Conservation (phyloP, 2,329 filamentous ascomycete genomes). For the Arthroderma sp. region DNA sequence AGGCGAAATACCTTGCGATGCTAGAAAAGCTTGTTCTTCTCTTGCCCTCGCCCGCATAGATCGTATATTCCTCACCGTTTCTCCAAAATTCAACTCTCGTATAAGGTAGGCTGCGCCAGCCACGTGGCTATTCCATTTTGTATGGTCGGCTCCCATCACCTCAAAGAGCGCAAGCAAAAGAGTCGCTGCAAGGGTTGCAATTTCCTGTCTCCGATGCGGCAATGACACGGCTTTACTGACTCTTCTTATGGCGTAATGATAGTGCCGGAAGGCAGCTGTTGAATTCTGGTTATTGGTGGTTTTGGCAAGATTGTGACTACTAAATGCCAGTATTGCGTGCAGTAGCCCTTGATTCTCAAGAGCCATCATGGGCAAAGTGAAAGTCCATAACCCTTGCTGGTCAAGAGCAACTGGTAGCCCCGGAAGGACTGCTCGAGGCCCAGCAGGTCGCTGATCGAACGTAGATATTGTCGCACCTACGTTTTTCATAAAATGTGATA, state of each 20-base stretch:
- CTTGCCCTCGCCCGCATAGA: constrained; percentile 43
- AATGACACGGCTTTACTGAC: constrained; percentile 64
- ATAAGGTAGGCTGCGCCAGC: constrained; percentile 72
- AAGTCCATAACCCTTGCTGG: constrained; percentile 48
- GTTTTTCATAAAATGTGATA: constrained; percentile 82
- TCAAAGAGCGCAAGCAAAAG: constrained; percentile 84
- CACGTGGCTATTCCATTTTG: constrained; percentile 90
- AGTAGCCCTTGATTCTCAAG: constrained; percentile 75
- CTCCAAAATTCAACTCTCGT: constrained; percentile 64
- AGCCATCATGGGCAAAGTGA: constrained; percentile 72
- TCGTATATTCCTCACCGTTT: constrained; percentile 59
- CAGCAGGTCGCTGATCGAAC: constrained; percentile 69
- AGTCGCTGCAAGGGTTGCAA: constrained; percentile 76
- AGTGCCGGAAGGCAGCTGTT: constrained; percentile 79
- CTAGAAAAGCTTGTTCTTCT: constrained; percentile 18
- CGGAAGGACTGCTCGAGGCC: constrained; percentile 53
- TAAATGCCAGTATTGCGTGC: constrained; percentile 78
- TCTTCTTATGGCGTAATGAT: constrained; percentile 69
- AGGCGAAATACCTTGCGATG: constrained; percentile 13
- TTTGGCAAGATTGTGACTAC: constrained; percentile 76
- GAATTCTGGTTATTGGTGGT: constrained; percentile 54
- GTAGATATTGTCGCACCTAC: constrained; percentile 77
- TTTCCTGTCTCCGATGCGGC: constrained; percentile 53
- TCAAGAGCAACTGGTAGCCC: constrained; percentile 48
- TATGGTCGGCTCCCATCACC: constrained; percentile 85